phyloP scores from a whole-genome alignment of 176 grass and related monocot genomes.

The Luzula sylvatica region DNA sequence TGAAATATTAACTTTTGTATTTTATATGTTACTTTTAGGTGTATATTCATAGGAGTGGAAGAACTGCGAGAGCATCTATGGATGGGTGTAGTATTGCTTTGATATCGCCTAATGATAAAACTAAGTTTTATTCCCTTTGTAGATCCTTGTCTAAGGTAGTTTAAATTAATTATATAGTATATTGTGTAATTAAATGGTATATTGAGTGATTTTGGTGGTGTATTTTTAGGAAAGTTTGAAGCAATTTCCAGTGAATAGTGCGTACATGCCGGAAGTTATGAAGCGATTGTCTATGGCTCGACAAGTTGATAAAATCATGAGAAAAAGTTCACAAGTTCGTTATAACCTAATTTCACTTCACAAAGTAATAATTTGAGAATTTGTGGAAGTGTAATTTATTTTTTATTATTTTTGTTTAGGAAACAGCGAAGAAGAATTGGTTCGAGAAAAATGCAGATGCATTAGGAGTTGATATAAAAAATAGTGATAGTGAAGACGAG shows the following conservation, averaged over 20 bases:
- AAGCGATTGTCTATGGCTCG: slow-evolving; percentile 64
- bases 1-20: slow-evolving; percentile 14
- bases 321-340: slow-evolving; percentile 64
- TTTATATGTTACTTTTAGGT: slow-evolving; percentile 38
- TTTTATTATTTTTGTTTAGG: slow-evolving; percentile 35
- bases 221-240: slow-evolving; percentile 67
- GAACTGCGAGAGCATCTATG: slow-evolving; percentile 64
- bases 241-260: slow-evolving; percentile 74
- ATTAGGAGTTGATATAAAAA: slow-evolving; percentile 52
- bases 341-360: slow-evolving; percentile 1
- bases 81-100: slow-evolving; percentile 81
- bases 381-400: slow-evolving; percentile 1
- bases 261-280: slow-evolving; percentile 68
- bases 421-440: slow-evolving; percentile 82
- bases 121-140: slow-evolving; percentile 77
- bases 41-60: slow-evolving; percentile 98
- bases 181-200: slow-evolving; percentile 7
- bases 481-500: slow-evolving; percentile 75
- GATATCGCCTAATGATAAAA: slow-evolving; percentile 66
- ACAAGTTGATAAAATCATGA: slow-evolving; percentile 63
- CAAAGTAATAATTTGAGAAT: slow-evolving; percentile 1
- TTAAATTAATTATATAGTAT: slow-evolving; percentile 6
- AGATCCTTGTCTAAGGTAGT: slow-evolving; percentile 80
- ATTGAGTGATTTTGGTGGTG: slow-evolving; percentile 18
- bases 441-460: slow-evolving; percentile 71